phyloP scores from a whole-genome alignment of 768 basidiomycete species.

The Albatrellus ellisii region DNA sequence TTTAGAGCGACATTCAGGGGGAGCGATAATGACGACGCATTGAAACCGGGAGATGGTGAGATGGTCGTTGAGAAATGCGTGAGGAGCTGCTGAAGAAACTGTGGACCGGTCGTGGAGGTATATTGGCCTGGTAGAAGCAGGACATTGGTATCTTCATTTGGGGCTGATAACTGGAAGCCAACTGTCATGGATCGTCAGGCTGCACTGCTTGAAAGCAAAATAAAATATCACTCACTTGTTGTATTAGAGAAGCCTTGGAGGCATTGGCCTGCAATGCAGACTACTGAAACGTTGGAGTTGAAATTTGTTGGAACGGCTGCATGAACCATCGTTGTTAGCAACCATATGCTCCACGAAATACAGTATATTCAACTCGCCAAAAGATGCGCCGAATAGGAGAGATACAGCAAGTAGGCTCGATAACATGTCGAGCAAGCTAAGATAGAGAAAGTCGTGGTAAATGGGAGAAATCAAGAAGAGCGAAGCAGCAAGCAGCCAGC shows the following conservation, averaged over 20 bases:
- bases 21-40: constrained; percentile 38
- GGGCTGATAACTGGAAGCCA: constrained; percentile 49
- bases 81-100: constrained; percentile 54
- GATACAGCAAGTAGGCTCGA: background rate
- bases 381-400: background rate
- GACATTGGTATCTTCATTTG: constrained; percentile 37
- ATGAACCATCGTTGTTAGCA: no score
- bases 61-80: constrained; percentile 51
- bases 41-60: constrained; percentile 51
- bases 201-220: background rate
- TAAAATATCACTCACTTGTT: constrained; percentile 38
- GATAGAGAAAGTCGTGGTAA: background rate
- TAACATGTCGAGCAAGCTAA: background rate
- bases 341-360: background rate
- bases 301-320: background rate
- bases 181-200: constrained; percentile 29
- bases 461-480: background rate
- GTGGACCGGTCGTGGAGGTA: constrained; percentile 53
- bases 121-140: constrained; percentile 73
- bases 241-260: constrained; percentile 66
- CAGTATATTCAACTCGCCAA: constrained; percentile 20
- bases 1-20: constrained; percentile 57
- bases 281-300: constrained; percentile 34
- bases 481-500: constrained; percentile 1
- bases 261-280: constrained; percentile 87